Evolutionary conservation across 345 rosid genomes (phyloP).

Genomic region (Laguncularia racemosa): DNA sequence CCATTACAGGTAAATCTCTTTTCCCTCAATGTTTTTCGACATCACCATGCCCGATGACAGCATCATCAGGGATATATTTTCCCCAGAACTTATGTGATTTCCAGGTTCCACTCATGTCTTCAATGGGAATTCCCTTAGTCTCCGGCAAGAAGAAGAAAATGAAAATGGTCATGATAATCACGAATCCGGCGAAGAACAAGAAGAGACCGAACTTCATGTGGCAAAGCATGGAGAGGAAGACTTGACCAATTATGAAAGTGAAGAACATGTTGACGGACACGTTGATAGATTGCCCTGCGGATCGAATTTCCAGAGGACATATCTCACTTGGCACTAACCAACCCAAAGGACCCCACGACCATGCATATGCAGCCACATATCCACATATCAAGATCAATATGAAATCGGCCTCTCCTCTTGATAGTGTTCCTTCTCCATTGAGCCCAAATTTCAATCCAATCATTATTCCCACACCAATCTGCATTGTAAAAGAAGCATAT

Average conservation of each 20-base stretch:
- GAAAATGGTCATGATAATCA: constrained; percentile 27
- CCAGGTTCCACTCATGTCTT: constrained; percentile 33
- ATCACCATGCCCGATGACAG: constrained; percentile 1
- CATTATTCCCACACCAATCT: constrained; percentile 12
- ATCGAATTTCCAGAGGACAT: constrained; percentile 28
- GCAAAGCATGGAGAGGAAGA: constrained; percentile 42
- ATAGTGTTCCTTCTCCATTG: constrained; percentile 13
- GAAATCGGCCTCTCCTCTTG: constrained; percentile 7
- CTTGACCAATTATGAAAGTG: constrained; percentile 39
- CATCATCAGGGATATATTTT: constrained; percentile 20
- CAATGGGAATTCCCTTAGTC: constrained; percentile 36
- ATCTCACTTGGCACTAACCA: constrained; percentile 47
- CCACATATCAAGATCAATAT: constrained; percentile 19
- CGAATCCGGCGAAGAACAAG: constrained; percentile 33
- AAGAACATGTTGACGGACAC: constrained; percentile 40
- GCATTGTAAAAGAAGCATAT: not conserved
- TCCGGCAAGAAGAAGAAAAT: constrained; percentile 30
- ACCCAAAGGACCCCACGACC: constrained; percentile 53
- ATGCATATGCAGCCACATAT: constrained; percentile 44
- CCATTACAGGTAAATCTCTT: too few relatives aligned
- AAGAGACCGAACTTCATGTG: constrained; percentile 38
- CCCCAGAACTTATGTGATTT: constrained; percentile 38
- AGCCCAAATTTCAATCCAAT: constrained; percentile 20
- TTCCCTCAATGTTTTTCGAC: too few relatives aligned
- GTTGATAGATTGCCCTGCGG: constrained; percentile 36